Base-by-base conservation (phyloP, 352 stramenopile species). In the Pythium monospermum region DNA sequence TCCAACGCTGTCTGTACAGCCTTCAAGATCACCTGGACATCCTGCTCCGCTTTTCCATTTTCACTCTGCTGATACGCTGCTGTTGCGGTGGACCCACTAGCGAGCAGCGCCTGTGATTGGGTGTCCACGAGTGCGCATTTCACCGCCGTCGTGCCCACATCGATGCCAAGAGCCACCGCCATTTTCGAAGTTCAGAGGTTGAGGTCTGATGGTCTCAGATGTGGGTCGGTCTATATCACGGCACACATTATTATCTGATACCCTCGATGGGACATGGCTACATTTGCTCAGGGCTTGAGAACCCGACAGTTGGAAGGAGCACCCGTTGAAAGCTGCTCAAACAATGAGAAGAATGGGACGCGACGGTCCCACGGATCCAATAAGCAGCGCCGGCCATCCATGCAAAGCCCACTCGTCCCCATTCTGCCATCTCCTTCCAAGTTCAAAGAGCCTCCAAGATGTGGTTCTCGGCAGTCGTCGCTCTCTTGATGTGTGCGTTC, bases 141-240 rank as follows among this genome's bases (percentile, higher is more conserved):
- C 43, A 93, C 64, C 5, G 82, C 79, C 1, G 76, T 91, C 15
- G 82, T 91, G 45, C 82, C 82, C 16, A 93, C 68, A 51, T 93
- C 82, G 19, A 93, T 18, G 4, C 82, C 82, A 21, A 90, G 36
- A 26, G 28, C 33, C 16, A 59, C 6, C 52, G 43, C 15, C 40
- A 48, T 57, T 49, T 4, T 30, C 13, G 7, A 35, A 35, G n/a
- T n/a, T n/a, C n/a, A n/a, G n/a, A n/a, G n/a, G n/a, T n/a, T n/a
- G 31, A 16, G 31, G 16, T 16, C 16, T 37, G 31, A 37, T 35
- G 8, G 30, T 35, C 7, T 35, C 7, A 13, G 30, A 35, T 42
- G 36, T 42, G 2, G 19, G 10, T 10, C n/a, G 36, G 15, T 42
- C 36, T n/a, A 42, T n/a, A 35, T 13, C 13, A 13, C 30, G 30